Percentiles rank a stretch among this genome's conserved stretches.
Conservation (phyloP, 2,329 filamentous ascomycete species). For the Setomelanomma holmii region DNA sequence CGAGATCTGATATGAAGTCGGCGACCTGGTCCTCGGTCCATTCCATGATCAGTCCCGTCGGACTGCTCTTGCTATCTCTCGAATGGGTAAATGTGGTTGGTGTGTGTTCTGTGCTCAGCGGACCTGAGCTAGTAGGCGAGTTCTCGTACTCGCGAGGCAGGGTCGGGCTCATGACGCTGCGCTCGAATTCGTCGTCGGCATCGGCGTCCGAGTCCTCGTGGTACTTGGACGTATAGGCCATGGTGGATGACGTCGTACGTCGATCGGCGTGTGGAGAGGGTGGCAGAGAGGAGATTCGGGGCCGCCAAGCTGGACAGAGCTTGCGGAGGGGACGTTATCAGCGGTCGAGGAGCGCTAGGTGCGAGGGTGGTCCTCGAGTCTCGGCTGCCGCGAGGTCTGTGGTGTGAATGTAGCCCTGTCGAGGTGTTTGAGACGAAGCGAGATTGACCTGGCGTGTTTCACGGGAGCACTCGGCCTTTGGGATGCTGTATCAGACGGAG, state of each 20-base stretch:
- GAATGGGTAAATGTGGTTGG: slow-evolving; percentile 78
- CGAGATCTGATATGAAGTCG: slow-evolving; percentile 82
- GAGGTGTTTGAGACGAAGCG: slow-evolving; percentile 45
- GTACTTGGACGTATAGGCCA: slow-evolving; percentile 62
- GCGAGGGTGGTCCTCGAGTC: slow-evolving; percentile 18
- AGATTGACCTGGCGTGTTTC: slow-evolving; percentile 47
- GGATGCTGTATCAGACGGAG: slow-evolving; percentile 32
- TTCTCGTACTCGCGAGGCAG: slow-evolving; percentile 70
- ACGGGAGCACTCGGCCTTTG: slow-evolving; percentile 19
- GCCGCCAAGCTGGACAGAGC: slow-evolving; percentile 33
- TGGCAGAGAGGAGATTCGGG: slow-evolving; percentile 19
- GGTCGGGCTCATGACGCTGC: slow-evolving; percentile 71
- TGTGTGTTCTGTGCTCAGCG: slow-evolving; percentile 75
- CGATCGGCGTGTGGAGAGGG: slow-evolving; percentile 8
- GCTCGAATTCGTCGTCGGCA: slow-evolving; percentile 84
- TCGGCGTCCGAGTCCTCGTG: slow-evolving; percentile 76
- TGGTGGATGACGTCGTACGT: slow-evolving; percentile 21
- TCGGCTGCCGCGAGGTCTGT: slow-evolving; percentile 14
- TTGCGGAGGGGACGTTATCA: slow-evolving; percentile 27
- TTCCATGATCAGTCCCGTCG: slow-evolving; percentile 77
- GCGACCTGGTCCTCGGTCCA: slow-evolving; percentile 89
- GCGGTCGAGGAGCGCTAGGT: slow-evolving; percentile 19
- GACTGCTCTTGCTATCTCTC: slow-evolving; percentile 68
- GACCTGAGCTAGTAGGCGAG: slow-evolving; percentile 75
- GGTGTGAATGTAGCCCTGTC: slow-evolving; percentile 23